Evolutionary conservation across 2,329 filamentous ascomycete genomes (phyloP), one percentile per base, ranked within the genome.

Genomic region (Aspergillus costaricaensis): DNA sequence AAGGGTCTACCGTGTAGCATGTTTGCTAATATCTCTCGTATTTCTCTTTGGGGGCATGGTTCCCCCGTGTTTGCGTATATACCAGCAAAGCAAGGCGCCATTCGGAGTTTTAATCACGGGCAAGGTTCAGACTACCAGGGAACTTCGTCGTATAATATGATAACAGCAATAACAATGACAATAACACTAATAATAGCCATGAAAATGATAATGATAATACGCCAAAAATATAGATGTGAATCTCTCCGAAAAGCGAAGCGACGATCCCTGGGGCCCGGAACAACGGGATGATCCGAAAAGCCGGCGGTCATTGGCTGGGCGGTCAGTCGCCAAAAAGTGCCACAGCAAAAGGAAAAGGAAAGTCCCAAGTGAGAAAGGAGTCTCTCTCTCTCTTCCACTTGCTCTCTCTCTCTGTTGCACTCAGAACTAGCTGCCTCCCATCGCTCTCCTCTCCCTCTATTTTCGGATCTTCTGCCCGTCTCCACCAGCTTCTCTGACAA

Each of bases 51-150:
- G 32, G 32, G 32, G 12, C 32, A 36, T 14, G 10, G 5, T 51
- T 36, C 19, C 48, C 44, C 43, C 38, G 50, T 53, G 52, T 62
- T 56, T 47, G 60, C 54, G 32, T 59, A 48, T 53, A 57, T 63
- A 60, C 56, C 61, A 55, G 57, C 59, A 65, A 62, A 55, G 57
- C 59, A 65, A 56, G 63, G 62, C 62, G 62, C 56, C 55, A 14
- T 57, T 54, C 36, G 60, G 60, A 62, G 62, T 64, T 64, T 62
- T 55, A 51, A 51, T 44, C 44, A 39, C 52, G 38, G 52, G 58
- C 30, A 43, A 41, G 50, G 43, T 38, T 47, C 10, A 44, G 17
- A 44, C 14, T 14, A 27, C 12, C 32, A 14, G 32, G 32, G 10
- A 15, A 1, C 10, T 14, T 15, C 12, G 0, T 36, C 32, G 32